Conservation (phyloP, 31 red algal genomes). For the Asparagopsis taxiformis region DNA sequence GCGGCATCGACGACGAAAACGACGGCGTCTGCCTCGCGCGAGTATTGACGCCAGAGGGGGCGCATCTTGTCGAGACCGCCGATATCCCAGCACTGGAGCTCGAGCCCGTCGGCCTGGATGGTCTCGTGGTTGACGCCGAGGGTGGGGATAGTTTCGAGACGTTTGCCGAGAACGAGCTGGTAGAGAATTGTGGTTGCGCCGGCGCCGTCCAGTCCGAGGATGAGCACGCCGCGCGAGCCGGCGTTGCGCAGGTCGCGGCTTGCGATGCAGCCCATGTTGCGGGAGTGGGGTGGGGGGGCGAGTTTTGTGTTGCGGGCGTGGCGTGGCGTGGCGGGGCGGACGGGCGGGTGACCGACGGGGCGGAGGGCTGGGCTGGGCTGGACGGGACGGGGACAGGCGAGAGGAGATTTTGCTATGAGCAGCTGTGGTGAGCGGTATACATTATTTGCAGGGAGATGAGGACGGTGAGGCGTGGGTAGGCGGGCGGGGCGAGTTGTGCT, state of each 20-base stretch:
- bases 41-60: conserved; percentile 92
- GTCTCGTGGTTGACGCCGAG: conserved; percentile 89
- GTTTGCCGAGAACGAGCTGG: conserved; percentile 75
- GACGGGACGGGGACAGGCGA: neutral
- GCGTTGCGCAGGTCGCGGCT: conserved; percentile 17
- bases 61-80: conserved; percentile 96
- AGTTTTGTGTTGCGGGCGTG: neutral
- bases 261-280: conserved; percentile 61
- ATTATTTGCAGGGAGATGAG: neutral
- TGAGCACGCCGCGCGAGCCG: conserved; percentile 67
- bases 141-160: conserved; percentile 89
- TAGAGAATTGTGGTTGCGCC: conserved; percentile 96
- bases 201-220: conserved; percentile 86
- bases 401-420: neutral
- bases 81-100: conserved; percentile 88
- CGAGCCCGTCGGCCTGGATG: conserved; percentile 59
- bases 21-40: conserved; percentile 79
- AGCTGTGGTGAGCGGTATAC: neutral
- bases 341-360: neutral
- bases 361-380: neutral
- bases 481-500: neutral
- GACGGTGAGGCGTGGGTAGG: neutral
- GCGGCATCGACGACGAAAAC: conserved; percentile 91
- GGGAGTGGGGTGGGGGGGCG: neutral
- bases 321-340: neutral